Percentiles rank a stretch among this genome's conserved stretches.
Conservation (phyloP, 1,284 basidiomycete species). For the Bjerkandera adusta region DNA sequence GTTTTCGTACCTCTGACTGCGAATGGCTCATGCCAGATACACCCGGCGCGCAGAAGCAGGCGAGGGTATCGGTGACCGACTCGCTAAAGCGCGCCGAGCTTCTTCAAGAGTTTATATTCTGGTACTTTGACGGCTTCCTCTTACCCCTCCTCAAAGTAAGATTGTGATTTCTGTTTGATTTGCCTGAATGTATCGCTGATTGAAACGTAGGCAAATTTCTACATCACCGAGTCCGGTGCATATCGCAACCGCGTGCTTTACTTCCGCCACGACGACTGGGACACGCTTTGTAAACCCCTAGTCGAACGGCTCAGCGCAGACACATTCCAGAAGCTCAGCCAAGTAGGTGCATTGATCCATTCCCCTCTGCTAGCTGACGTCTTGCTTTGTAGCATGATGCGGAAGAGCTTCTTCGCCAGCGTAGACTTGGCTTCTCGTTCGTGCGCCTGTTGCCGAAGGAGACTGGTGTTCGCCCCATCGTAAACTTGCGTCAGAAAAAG, state of each 20-base stretch:
- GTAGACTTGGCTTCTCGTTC: conserved; percentile 79
- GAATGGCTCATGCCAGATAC: conserved; percentile 73
- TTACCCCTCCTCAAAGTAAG: conserved; percentile 77
- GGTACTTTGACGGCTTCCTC: conserved; percentile 90
- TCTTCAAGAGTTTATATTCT: conserved; percentile 84
- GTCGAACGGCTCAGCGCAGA: conserved; percentile 65
- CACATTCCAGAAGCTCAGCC: conserved; percentile 64
- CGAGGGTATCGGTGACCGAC: conserved; percentile 63
- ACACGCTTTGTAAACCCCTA: conserved; percentile 77
- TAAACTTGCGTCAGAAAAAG: conserved; percentile 80
- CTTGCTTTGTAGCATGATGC: conserved; percentile 50
- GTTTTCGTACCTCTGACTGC: conserved; percentile 74
- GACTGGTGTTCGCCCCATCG: conserved; percentile 91
- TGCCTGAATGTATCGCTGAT: background rate
- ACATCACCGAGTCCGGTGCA: conserved; percentile 89
- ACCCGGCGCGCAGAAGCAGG: conserved; percentile 34
- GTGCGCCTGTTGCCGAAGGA: conserved; percentile 94
- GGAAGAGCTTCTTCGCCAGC: conserved; percentile 60
- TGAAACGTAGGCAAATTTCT: conserved; percentile 79
- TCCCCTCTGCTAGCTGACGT: background rate
- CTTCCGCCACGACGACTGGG: conserved; percentile 95
- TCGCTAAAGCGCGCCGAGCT: conserved; percentile 73
- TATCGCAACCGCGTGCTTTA: conserved; percentile 89
- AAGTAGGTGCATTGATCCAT: conserved; percentile 37
- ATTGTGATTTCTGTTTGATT: background rate